These are phyloP conservation scores for Kodamaea kakaduensis DNA, from an alignment of 805 yeast genomes.

Conservation along the genomic window DNA sequence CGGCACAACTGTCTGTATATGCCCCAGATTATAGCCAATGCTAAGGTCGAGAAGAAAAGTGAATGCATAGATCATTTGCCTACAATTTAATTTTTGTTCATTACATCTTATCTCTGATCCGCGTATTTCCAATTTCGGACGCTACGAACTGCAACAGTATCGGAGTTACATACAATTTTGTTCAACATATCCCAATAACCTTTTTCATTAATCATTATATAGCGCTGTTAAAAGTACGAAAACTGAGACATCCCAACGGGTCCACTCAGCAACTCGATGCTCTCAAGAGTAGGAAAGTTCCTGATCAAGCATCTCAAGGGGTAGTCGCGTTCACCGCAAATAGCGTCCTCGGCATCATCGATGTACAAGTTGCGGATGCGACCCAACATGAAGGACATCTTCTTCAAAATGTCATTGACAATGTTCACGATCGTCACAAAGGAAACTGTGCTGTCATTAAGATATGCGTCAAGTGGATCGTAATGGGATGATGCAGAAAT, in stretches of 20 bases:
- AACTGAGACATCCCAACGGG: conserved; percentile 2
- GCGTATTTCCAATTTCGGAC: no score
- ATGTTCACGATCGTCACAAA: conserved; percentile 28
- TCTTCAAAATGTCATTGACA: conserved; percentile 34
- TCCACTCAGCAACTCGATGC: conserved; percentile 23
- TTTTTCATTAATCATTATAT: not conserved
- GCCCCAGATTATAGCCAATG: no score
- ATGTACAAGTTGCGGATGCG: conserved; percentile 30
- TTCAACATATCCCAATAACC: no score
- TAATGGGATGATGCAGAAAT: conserved; percentile 11
- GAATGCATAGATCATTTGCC: no score
- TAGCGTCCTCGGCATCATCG: conserved; percentile 25
- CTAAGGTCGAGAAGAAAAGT: no score
- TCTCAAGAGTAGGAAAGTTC: conserved; percentile 32
- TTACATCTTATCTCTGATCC: not conserved
- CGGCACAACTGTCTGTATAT: no score
- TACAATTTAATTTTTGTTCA: not conserved
- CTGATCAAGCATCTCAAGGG: conserved; percentile 27
- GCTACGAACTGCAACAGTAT: no score
- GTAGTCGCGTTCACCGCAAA: conserved; percentile 27
- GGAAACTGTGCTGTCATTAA: conserved; percentile 10
- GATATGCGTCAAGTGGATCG: conserved; percentile 14
- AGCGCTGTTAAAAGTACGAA: conserved; percentile 4
- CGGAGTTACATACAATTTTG: no score
- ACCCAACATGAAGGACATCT: conserved; percentile 29